Conservation (phyloP, 1,139 yeast species). For the Scheffersomyces insectosa region DNA sequence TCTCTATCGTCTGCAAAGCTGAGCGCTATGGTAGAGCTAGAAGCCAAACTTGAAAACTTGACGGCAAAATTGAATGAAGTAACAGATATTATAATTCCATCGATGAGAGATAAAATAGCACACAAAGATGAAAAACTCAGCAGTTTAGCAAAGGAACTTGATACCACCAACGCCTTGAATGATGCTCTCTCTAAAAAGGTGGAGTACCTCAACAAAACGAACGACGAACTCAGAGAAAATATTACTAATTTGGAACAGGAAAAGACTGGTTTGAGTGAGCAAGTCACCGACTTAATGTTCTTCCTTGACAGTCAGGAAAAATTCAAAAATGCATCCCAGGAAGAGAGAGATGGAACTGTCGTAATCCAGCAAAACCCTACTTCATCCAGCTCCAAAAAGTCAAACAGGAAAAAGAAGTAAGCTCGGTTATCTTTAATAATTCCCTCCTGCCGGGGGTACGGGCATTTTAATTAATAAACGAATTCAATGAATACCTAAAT, state of each 20-base stretch:
- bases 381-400: conserved; percentile 16
- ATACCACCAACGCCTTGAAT: conserved; percentile 45
- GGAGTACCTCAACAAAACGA: conserved; percentile 44
- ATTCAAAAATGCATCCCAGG: conserved; percentile 68
- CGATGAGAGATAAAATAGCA: conserved; percentile 30
- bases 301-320: conserved; percentile 73
- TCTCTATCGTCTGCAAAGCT: conserved; percentile 11
- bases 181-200: conserved; percentile 60
- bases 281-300: conserved; percentile 80
- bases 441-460: too few species aligned
- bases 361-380: conserved; percentile 34
- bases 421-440: background rate
- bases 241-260: conserved; percentile 30
- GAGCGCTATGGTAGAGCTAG: conserved; percentile 32
- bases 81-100: conserved; percentile 31
- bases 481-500: too few species aligned
- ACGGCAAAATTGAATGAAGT: conserved; percentile 23
- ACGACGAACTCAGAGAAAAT: conserved; percentile 25
- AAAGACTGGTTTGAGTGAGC: conserved; percentile 61
- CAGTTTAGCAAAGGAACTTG: conserved; percentile 29
- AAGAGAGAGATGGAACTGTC: conserved; percentile 69
- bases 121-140: conserved; percentile 34
- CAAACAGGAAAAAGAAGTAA: conserved; percentile 17
- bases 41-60: conserved; percentile 33
- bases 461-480: too few species aligned